Base-by-base conservation (phyloP, 2,329 filamentous ascomycete genomes). In the Dactylella cylindrospora region DNA sequence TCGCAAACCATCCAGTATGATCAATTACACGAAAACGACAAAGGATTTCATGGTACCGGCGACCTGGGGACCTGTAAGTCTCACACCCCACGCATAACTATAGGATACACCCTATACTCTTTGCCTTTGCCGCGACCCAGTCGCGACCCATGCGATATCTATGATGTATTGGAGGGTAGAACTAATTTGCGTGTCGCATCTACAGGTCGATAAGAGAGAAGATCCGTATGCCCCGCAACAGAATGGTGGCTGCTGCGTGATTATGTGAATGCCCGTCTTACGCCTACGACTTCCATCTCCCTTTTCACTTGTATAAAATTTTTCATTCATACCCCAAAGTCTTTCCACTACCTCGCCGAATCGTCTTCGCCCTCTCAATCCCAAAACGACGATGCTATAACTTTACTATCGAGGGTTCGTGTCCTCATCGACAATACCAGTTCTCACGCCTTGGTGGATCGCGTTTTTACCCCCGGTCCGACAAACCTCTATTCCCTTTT, bases 1-100 rank as follows among this genome's bases (percentile, higher is more conserved):
- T 39, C 29, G 19, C 44, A 19, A 28, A 43, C 44, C 13, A 29
- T 22, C 38, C 41, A 98, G 93, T 75, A 87, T 97, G 74, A 97
- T 97, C 74, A 88, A 89, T 69, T 97, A 97, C 78, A 97, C 91
- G 76, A 95, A 95, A 76, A 90, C 88, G 75, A 96, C 93, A 70
- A 87, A 91, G 75, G 93, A 98, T 74, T 97, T 95, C 78, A 97
- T 98, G 93, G 90, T 97, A 49, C 90, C 90, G 45, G 95, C 90
- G 49, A 88, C 94, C 74, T 98, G 93, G 93, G 91, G 91, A 68
- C 82, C 85, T 64, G 82, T 84, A 77, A 68, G 77, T 72, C 35
- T 33, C 28, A 15, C 9, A 32, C 40, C 53, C 25, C 41, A 26
- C 38, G 22, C 20, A 22, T 22, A 22, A 36, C 46, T 40, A 40